phyloP scores from a whole-genome alignment of 1,284 basidiomycete genomes.

The Vanrija sp. region DNA sequence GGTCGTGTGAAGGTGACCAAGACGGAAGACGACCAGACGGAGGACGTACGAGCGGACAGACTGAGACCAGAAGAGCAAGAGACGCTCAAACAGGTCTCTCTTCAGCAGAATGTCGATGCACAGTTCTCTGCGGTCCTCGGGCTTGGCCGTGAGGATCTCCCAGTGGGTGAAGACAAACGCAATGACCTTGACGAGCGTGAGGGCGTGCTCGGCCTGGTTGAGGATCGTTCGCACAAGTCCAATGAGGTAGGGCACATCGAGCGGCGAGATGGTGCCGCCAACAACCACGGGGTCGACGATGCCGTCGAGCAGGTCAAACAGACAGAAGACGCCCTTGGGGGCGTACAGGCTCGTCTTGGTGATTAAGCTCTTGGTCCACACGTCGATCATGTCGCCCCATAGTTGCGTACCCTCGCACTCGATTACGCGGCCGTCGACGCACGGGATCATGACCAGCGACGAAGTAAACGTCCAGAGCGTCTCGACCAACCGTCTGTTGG shows the following conservation, averaged over 20 bases:
- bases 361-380: slow-evolving; percentile 51
- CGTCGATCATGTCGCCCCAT: slow-evolving; percentile 50
- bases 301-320: slow-evolving; percentile 50
- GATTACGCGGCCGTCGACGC: slow-evolving; percentile 25
- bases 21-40: slow-evolving; percentile 52
- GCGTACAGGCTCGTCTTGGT: slow-evolving; percentile 53
- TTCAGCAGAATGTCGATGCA: slow-evolving; percentile 51
- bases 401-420: slow-evolving; percentile 46
- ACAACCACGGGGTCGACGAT: slow-evolving; percentile 41
- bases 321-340: slow-evolving; percentile 52
- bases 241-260: slow-evolving; percentile 52
- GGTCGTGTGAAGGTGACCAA: slow-evolving; percentile 51
- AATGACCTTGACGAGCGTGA: slow-evolving; percentile 52
- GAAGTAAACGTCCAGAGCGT: slow-evolving; percentile 51
- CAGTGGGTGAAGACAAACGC: slow-evolving; percentile 54
- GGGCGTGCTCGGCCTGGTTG: slow-evolving; percentile 52
- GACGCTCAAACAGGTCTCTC: slow-evolving; percentile 49
- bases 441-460: slow-evolving; percentile 35
- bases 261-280: slow-evolving; percentile 29
- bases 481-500: slow-evolving; percentile 52
- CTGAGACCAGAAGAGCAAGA: slow-evolving; percentile 53
- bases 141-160: slow-evolving; percentile 50
- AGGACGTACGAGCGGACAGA: slow-evolving; percentile 52
- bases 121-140: slow-evolving; percentile 49
- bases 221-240: slow-evolving; percentile 50